phyloP scores from a whole-genome alignment of 805 yeast genomes.

The Candida xyloterini region DNA sequence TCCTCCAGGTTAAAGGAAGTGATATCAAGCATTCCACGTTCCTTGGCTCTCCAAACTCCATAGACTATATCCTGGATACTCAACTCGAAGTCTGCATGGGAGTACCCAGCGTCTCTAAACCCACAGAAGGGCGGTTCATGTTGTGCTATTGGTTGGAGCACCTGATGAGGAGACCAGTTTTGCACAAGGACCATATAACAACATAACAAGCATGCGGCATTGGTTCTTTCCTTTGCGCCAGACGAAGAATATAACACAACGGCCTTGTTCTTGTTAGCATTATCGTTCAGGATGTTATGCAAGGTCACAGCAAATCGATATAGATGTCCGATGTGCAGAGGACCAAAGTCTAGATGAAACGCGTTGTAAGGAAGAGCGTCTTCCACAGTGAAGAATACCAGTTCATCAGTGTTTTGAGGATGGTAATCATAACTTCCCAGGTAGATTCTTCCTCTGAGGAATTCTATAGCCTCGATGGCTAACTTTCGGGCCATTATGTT shows the following conservation, averaged over 20 bases:
- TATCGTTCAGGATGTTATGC: slow-evolving; percentile 87
- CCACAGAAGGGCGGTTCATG: slow-evolving; percentile 91
- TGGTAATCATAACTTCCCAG: slow-evolving; percentile 82
- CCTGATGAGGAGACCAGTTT: slow-evolving; percentile 98
- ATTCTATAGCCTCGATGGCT: slow-evolving; percentile 34
- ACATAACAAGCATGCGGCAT: slow-evolving; percentile 90
- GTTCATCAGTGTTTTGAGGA: slow-evolving; percentile 72
- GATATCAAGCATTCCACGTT: slow-evolving; percentile 81
- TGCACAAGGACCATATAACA: slow-evolving; percentile 95
- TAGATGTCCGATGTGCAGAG: slow-evolving; percentile 86
- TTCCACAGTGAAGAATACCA: slow-evolving; percentile 88
- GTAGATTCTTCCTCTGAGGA: slow-evolving; percentile 64
- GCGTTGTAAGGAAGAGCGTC: slow-evolving; percentile 89
- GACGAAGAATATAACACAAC: slow-evolving; percentile 87
- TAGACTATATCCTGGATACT: slow-evolving; percentile 94
- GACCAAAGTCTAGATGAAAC: slow-evolving; percentile 97
- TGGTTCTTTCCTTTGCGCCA: slow-evolving; percentile 77
- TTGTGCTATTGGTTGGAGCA: slow-evolving; percentile 89
- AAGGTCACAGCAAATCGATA: slow-evolving; percentile 93
- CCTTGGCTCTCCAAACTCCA: slow-evolving; percentile 97
- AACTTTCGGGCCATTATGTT: slow-evolving; percentile 27
- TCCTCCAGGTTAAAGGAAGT: slow-evolving; percentile 87
- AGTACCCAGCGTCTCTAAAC: slow-evolving; percentile 96
- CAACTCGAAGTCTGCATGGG: slow-evolving; percentile 89
- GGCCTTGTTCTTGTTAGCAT: slow-evolving; percentile 78